phyloP scores from a whole-genome alignment of 2,329 filamentous ascomycete genomes.

The Truncatella angustata region DNA sequence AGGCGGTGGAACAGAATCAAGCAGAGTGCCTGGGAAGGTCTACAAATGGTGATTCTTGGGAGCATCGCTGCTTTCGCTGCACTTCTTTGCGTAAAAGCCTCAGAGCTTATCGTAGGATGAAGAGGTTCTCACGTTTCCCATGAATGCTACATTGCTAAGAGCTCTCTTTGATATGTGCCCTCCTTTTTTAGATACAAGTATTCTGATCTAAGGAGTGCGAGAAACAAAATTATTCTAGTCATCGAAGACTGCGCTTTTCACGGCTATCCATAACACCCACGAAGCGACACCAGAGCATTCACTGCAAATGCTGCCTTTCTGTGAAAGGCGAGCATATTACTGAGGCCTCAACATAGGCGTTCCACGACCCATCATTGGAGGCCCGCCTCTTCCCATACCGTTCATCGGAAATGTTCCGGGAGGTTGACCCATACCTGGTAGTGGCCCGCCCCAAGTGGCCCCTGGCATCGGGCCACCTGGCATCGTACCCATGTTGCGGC shows the following conservation, averaged over 20 bases:
- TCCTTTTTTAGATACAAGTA: too few species aligned
- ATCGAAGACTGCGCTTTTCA: too few species aligned
- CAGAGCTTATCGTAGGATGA: constrained; percentile 30
- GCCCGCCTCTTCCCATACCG: constrained; percentile 6
- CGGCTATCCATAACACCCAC: not conserved
- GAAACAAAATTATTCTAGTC: too few species aligned
- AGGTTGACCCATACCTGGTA: not conserved
- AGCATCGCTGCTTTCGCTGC: constrained; percentile 55
- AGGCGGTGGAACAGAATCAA: constrained; percentile 27
- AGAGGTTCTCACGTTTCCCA: not conserved
- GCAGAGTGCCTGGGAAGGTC: constrained; percentile 42
- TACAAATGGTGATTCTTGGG: constrained; percentile 57
- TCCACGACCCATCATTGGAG: constrained; percentile 10
- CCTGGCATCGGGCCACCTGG: not conserved
- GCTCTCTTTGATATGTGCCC: not conserved
- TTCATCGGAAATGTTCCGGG: constrained; percentile 1
- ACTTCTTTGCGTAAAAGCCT: constrained; percentile 50
- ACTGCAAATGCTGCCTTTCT: too few species aligned
- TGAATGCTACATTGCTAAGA: not conserved
- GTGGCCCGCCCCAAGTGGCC: not conserved
- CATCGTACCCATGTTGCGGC: too few species aligned
- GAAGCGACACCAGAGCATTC: constrained; percentile 20
- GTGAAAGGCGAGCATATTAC: too few species aligned
- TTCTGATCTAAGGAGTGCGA: not conserved
- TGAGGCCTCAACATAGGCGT: not conserved